phyloP scores from a whole-genome alignment of 257 asterid genomes.

The Capsicum pubescens region DNA sequence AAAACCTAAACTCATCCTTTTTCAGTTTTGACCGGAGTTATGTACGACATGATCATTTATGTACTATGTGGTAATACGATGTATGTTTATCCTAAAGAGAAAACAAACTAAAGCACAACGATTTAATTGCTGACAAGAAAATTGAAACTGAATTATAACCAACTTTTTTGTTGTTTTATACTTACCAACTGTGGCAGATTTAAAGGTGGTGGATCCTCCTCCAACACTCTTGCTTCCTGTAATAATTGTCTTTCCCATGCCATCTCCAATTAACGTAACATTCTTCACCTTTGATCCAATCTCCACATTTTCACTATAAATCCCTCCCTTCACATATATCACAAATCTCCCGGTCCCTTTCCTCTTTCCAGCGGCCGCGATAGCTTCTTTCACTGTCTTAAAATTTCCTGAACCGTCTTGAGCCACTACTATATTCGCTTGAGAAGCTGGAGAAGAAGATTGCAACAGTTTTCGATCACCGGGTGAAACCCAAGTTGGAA shows the following conservation, averaged over 20 bases:
- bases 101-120: neutral
- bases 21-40: neutral
- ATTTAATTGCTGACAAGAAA: no score
- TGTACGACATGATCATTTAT: neutral
- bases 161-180: no score
- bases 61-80: neutral
- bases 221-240: constrained; percentile 82
- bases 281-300: constrained; percentile 55
- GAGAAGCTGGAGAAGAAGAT: constrained; percentile 22
- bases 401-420: constrained; percentile 55
- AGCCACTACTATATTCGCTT: constrained; percentile 34
- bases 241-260: constrained; percentile 84
- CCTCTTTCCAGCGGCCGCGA: constrained; percentile 53
- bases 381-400: constrained; percentile 59
- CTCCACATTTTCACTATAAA: constrained; percentile 70
- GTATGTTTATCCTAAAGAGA: neutral
- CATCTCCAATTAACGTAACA: constrained; percentile 85
- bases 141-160: no score
- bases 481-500: constrained; percentile 64
- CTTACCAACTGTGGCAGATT: constrained; percentile 88
- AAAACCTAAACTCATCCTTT: neutral
- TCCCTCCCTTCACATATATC: constrained; percentile 75
- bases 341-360: constrained; percentile 61
- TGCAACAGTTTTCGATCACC: constrained; percentile 60
- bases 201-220: constrained; percentile 80